phyloP scores from a whole-genome alignment of 257 asterid genomes.

The Nicotiana obtusifolia region DNA sequence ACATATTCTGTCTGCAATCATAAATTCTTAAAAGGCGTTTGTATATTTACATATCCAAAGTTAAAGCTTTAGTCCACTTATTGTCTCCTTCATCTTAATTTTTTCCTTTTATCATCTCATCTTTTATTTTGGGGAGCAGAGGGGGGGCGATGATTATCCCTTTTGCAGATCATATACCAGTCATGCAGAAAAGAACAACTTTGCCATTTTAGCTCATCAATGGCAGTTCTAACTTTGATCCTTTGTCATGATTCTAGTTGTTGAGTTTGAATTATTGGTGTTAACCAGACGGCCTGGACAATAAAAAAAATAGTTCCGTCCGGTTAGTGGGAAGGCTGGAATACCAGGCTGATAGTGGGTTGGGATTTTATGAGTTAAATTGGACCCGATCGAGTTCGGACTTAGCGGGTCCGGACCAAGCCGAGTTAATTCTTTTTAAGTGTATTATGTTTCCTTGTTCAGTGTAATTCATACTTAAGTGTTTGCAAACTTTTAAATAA shows the following conservation, averaged over 20 bases:
- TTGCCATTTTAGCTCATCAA: conserved; percentile 9
- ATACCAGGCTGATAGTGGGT: too few relatives aligned
- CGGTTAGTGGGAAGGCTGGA: too few relatives aligned
- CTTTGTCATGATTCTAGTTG: not conserved
- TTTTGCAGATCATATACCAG: not conserved
- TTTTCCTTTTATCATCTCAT: conserved; percentile 16
- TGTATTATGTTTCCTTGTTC: too few relatives aligned
- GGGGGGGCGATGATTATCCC: conserved; percentile 16
- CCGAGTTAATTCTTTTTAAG: too few relatives aligned
- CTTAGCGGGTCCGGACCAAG: too few relatives aligned
- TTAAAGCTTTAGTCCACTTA: conserved; percentile 26
- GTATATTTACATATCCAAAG: conserved; percentile 19
- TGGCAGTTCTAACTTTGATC: not conserved
- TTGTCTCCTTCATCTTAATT: not conserved
- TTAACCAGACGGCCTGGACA: too few relatives aligned
- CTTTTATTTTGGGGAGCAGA: conserved; percentile 5
- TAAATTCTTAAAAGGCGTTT: conserved; percentile 16
- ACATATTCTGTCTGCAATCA: conserved; percentile 21
- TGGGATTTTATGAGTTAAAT: too few relatives aligned
- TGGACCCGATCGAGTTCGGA: too few relatives aligned
- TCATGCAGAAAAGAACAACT: conserved; percentile 8
- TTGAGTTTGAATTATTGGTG: conserved; percentile 4
- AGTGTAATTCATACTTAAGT: too few relatives aligned
- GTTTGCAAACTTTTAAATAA: too few relatives aligned
- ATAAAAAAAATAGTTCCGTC: too few relatives aligned